These are phyloP conservation scores for Corynespora cassiicola DNA, from an alignment of 2,329 filamentous ascomycete species.

Conservation along the genomic window DNA sequence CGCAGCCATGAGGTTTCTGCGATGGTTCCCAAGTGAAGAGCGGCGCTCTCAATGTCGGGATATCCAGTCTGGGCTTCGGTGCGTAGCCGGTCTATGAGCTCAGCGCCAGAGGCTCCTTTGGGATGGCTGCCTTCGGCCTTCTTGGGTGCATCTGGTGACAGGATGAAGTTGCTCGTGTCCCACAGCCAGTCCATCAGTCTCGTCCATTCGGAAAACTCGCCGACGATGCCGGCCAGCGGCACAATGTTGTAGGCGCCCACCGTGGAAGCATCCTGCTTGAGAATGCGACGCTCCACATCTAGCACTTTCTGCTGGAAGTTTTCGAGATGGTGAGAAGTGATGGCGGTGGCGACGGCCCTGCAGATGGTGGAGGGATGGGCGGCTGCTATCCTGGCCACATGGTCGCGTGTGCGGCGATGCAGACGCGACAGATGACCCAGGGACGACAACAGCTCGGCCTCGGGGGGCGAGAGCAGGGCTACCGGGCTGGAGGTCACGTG, in stretches of 20 bases:
- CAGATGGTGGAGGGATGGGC: constrained; percentile 83
- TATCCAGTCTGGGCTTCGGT: constrained; percentile 86
- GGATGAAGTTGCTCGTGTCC: constrained; percentile 74
- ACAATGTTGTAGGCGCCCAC: constrained; percentile 95
- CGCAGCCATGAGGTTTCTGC: constrained; percentile 92
- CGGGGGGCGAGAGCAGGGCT: constrained; percentile 72
- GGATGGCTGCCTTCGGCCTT: constrained; percentile 18
- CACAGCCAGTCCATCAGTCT: constrained; percentile 86
- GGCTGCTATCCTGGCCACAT: constrained; percentile 71
- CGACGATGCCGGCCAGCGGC: constrained; percentile 82
- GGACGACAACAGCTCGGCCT: constrained; percentile 79
- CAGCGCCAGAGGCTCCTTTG: constrained; percentile 67
- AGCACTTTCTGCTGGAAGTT: constrained; percentile 85
- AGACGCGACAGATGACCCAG: constrained; percentile 79
- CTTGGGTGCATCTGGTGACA: constrained; percentile 42
- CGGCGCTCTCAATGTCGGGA: constrained; percentile 79
- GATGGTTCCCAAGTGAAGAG: constrained; percentile 73
- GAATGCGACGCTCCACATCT: constrained; percentile 79
- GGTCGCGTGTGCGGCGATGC: constrained; percentile 73
- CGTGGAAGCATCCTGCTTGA: constrained; percentile 76
- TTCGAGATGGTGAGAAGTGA: constrained; percentile 76
- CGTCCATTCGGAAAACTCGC: constrained; percentile 87
- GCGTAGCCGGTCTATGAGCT: constrained; percentile 78
- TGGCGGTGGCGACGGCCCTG: constrained; percentile 81
- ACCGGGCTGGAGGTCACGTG: constrained; percentile 47